Evolutionary conservation across 208 protist species (phyloP), one percentile per base, ranked within the genome.

Genomic region (Leishmania amazonensis): DNA sequence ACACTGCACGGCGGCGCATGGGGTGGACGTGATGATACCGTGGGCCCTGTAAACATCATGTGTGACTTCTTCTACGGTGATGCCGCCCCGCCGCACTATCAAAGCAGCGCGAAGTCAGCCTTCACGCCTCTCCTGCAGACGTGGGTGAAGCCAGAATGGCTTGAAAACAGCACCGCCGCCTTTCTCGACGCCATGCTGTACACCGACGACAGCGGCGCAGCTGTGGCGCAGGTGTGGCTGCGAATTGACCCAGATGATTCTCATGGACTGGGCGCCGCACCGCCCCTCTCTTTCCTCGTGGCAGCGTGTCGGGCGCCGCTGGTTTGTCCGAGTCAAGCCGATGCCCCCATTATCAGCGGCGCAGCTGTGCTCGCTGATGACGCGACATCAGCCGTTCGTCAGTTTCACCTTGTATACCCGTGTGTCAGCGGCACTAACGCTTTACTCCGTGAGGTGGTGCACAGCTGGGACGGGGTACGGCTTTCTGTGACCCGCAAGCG

Each of bases 391-490:
- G 57, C 21, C 15, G 40, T 17, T 42, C 31, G 40, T 57, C 62
- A 47, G 21, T 42, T 83, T 35, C 73, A 75, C 42, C 49, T 81
- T 35, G 54, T 80, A 6, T 86, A 81, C 54, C 72, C 67, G 31
- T 86, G 83, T 31, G 73, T 11, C 21, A 49, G 53, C 54, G 11
- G 53, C 3, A 8, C 28, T 11, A 53, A 51, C 28, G 21, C 76
- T n/a, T 85, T 64, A 3, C 78, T 85, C 11, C 78, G 67, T n/a
- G 82, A 85, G 54, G 42, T 49, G 2, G 60, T 78, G 42, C 76
- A 81, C 73, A 54, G 9, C 8, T 85, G 82, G 82, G 35, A 38
- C 19, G 51, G 60, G 21, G 19, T 53, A 1, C 72, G 47, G 45
- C 78, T 83, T 19, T 38, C n/a, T 7, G 8, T 77, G 13, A 42